phyloP scores from a whole-genome alignment of 805 yeast genomes.

The Candida anglica region DNA sequence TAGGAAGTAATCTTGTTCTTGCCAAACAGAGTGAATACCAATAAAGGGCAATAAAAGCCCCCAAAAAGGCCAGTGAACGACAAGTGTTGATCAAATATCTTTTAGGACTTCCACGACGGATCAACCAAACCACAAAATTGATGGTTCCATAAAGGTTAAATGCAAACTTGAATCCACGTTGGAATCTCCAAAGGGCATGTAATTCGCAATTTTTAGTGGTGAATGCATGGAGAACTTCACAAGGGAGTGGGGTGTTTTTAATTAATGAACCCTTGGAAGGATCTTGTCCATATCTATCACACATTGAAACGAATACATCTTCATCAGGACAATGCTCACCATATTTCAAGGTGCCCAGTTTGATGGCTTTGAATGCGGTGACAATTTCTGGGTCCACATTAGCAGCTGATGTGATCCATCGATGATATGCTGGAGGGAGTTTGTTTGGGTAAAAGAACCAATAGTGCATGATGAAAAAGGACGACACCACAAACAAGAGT shows the following conservation, averaged over 20 bases:
- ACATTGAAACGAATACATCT: slow-evolving; percentile 26
- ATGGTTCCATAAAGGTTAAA: slow-evolving; percentile 32
- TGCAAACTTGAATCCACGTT: slow-evolving; percentile 31
- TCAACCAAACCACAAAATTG: slow-evolving; percentile 20
- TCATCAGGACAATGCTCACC: slow-evolving; percentile 22
- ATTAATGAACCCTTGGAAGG: slow-evolving; percentile 14
- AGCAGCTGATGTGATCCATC: slow-evolving; percentile 49
- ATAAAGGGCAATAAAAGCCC: slow-evolving; percentile 27
- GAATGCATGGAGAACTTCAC: slow-evolving; percentile 33
- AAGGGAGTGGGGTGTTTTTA: slow-evolving; percentile 24
- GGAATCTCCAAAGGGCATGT: slow-evolving; percentile 35
- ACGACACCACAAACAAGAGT: slow-evolving; percentile 21
- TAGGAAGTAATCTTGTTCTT: slow-evolving; percentile 28
- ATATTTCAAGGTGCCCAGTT: slow-evolving; percentile 26
- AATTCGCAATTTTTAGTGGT: slow-evolving; percentile 27
- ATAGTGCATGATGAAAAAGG: slow-evolving; percentile 31
- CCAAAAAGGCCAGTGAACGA: slow-evolving; percentile 36
- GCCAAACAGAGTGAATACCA: slow-evolving; percentile 40
- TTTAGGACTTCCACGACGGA: slow-evolving; percentile 4
- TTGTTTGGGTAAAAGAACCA: slow-evolving; percentile 37
- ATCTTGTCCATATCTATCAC: slow-evolving; percentile 29
- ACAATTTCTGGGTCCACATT: slow-evolving; percentile 41
- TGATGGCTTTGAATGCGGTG: slow-evolving; percentile 25
- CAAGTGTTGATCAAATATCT: slow-evolving; percentile 12
- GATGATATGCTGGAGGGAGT: slow-evolving; percentile 40